These are phyloP conservation scores for Termitomyces sp. DNA, from an alignment of 768 basidiomycete genomes.

Conservation along the genomic window DNA sequence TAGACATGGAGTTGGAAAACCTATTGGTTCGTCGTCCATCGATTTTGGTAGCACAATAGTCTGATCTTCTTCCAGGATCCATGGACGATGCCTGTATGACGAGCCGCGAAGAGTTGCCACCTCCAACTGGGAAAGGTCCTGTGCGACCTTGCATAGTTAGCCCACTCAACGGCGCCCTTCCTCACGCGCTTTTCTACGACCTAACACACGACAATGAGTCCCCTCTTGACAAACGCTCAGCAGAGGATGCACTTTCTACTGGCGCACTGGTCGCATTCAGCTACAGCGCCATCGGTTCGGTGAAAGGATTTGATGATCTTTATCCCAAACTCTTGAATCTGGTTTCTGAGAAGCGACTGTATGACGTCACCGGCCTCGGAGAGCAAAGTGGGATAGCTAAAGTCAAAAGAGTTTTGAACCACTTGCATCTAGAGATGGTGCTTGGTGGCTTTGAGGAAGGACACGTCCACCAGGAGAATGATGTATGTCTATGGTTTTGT, in stretches of 20 bases:
- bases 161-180: conserved; percentile 79
- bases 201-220: conserved; percentile 98
- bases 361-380: conserved; percentile 62
- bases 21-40: conserved; percentile 58
- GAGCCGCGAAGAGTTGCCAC: conserved; percentile 68
- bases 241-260: conserved; percentile 93
- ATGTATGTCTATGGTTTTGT: conserved; percentile 50
- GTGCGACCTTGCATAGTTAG: conserved; percentile 69
- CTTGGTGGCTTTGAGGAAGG: conserved; percentile 86
- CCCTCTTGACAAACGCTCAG: conserved; percentile 82
- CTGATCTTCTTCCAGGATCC: conserved; percentile 54
- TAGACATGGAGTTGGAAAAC: conserved; percentile 88
- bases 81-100: conserved; percentile 91
- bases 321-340: conserved; percentile 94
- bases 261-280: conserved; percentile 93
- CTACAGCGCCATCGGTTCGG: conserved; percentile 83
- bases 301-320: conserved; percentile 96
- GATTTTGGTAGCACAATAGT: not conserved
- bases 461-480: conserved; percentile 94
- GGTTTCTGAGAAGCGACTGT: conserved; percentile 78
- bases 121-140: conserved; percentile 82
- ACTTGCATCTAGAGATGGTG: conserved; percentile 89
- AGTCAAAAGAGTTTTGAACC: conserved; percentile 75
- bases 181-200: conserved; percentile 94
- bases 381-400: conserved; percentile 54